Evolutionary conservation across 1,284 basidiomycete species (phyloP).

Genomic region (Fomitopsis palustris): DNA sequence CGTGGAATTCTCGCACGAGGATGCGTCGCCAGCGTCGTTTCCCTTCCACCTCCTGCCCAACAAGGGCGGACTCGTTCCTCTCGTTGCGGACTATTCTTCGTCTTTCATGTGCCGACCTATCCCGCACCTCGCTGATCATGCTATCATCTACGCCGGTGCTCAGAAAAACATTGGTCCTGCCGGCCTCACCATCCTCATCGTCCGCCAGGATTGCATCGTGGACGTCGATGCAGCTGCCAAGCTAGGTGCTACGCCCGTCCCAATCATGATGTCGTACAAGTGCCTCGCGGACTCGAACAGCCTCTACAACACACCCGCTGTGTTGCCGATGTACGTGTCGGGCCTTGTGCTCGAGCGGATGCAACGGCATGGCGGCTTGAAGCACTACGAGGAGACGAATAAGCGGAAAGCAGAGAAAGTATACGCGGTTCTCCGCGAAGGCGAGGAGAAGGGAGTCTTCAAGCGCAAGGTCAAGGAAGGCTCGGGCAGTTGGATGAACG

Average conservation of each 20-base stretch:
- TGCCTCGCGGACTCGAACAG: conserved; percentile 77
- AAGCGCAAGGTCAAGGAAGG: conserved; percentile 66
- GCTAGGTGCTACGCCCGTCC: conserved; percentile 75
- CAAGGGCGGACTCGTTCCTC: conserved; percentile 51
- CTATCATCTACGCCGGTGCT: conserved; percentile 95
- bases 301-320: conserved; percentile 94
- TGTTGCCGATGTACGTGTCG: conserved; percentile 90
- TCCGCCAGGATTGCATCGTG: conserved; percentile 89
- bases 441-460: conserved; percentile 68
- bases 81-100: conserved; percentile 95
- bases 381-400: conserved; percentile 68
- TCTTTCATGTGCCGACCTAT: conserved; percentile 98
- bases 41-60: conserved; percentile 76
- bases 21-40: conserved; percentile 62
- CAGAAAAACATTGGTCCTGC: conserved; percentile 99
- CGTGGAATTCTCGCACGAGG: conserved; percentile 77
- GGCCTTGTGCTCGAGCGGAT: conserved; percentile 84
- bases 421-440: conserved; percentile 70
- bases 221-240: conserved; percentile 79
- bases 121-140: conserved; percentile 82
- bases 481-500: conserved; percentile 91
- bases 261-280: conserved; percentile 84
- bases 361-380: conserved; percentile 66
- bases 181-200: conserved; percentile 91
- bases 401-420: conserved; percentile 70